Evolutionary conservation across 2,329 filamentous ascomycete genomes (phyloP), one percentile per base, ranked within the genome.

Genomic region (Talaromyces sp.): DNA sequence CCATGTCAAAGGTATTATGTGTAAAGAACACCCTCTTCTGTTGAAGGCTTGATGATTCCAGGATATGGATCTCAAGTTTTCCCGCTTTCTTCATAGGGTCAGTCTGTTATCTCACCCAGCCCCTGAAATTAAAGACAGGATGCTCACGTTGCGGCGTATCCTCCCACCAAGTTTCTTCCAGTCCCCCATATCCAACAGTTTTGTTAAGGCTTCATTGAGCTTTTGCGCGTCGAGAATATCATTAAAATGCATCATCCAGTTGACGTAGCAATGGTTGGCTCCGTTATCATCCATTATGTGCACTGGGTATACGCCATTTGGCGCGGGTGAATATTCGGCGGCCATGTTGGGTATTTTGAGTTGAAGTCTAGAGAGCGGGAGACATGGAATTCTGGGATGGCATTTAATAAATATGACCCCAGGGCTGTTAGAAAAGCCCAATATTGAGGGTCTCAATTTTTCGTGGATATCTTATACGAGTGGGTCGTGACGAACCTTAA

Each of bases 121-220:
- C 19, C 14, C 11, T 48, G 19, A 24, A 20, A 11, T 7, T 10
- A 17, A 37, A 20, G 36, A 39, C 3, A n/a, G 5, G 11, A 43
- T 11, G 7, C 20, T 33, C 65, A 77, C 77, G 54, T 74, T 77
- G 33, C 65, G 47, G 27, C 77, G 66, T 24, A 80, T 55, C 4
- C 78, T 70, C 5, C 76, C 79, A 0, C 76, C 78, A 1, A 82
- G 57, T 53, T 77, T 78, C 24, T 69, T 70, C 79, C 78, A 82
- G 30, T 75, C 75, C 1, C 72, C 75, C 7, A 70, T 72, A 11
- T 75, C 67, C 7, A 81, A 55, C 13, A 82, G 61, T 13, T 57
- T 62, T 9, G 65, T 61, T 1, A 81, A 62, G 1, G 76, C 61
- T 4, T 39, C 48, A 2, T 65, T 63, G 1, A 82, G 65, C 40